A percentile compares a stretch with the other conserved stretches of the same genome.
Conservation (phyloP, 768 basidiomycete genomes). For the Leccinum truebloodii region DNA sequence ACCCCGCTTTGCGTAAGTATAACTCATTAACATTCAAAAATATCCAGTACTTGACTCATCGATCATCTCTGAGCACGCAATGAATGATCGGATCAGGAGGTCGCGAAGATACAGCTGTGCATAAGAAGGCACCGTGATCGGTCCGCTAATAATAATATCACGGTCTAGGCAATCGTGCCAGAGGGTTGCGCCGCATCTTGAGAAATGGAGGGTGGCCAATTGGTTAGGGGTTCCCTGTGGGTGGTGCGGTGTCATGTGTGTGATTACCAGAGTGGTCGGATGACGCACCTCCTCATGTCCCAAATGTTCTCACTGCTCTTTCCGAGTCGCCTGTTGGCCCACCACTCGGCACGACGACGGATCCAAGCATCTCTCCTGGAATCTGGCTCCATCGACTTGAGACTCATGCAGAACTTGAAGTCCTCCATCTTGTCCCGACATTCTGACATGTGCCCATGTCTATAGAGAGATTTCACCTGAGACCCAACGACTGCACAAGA, state of each 20-base stretch:
- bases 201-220: slow-evolving; percentile 32
- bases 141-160: neutral
- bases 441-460: slow-evolving; percentile 71
- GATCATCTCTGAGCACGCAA: neutral
- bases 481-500: slow-evolving; percentile 61
- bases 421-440: slow-evolving; percentile 83
- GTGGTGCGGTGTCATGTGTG: slow-evolving; percentile 4
- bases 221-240: slow-evolving; percentile 24
- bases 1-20: neutral
- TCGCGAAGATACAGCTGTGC: neutral
- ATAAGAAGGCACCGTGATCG: neutral
- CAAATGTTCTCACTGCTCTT: slow-evolving; percentile 95
- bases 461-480: slow-evolving; percentile 85
- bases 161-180: slow-evolving; percentile 24
- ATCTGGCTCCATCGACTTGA: slow-evolving; percentile 77
- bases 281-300: slow-evolving; percentile 78
- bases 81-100: neutral
- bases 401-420: slow-evolving; percentile 92
- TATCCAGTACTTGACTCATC: too few species aligned
- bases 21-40: neutral
- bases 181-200: slow-evolving; percentile 21
- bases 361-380: slow-evolving; percentile 85
- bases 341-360: slow-evolving; percentile 87
- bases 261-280: neutral
- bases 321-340: slow-evolving; percentile 73